Base-by-base conservation (phyloP, 2,329 filamentous ascomycete species). In the Mycocentrospora acerina region DNA sequence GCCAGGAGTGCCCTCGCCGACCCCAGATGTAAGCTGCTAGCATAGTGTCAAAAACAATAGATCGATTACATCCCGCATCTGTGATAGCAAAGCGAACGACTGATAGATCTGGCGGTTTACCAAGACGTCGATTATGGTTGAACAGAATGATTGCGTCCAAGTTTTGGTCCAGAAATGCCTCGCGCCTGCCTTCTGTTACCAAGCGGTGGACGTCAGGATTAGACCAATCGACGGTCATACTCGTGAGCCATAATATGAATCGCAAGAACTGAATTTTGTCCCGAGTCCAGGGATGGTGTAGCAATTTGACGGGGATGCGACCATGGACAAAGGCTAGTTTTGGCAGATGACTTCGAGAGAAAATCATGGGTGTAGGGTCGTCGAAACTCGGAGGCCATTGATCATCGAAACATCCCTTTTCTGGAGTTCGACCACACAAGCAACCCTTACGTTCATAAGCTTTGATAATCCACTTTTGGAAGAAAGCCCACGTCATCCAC, bases 401-500 rank as follows among this genome's bases (percentile, higher is more conserved):
- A 1, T 50, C 41, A 28, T 60, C 56, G 24, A 55, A 56, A 29
- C 60, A 66, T 7, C 53, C 56, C 17, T 53, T 42, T 4, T 52
- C 30, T 4, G 31, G 18, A 13, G 51, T 51, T 17, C 41, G 43
- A 1, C 57, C 59, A 36, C 61, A 64, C 2, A 66, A 30, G 28
- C 62, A 66, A 3, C 59, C 57, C 9, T 35, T 51, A 1, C 11
- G 6, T n/a, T 26, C 54, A 27, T 50, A 64, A 1, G 42, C 37
- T 19, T 40, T 52, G 11, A 46, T 7, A 7, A 57, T 30, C 40
- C 50, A 64, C 1, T 37, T 35, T 29, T 60, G 52, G 48, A 65
- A 60, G 37, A 53, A 62, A 1, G 38, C n/a, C 62, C 62, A 65
- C 7, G 59, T 62, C 62, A 66, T 64, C 59, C 57, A 65, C 40